phyloP scores from a whole-genome alignment of 2,329 filamentous ascomycete genomes.

The Trichoderma citrinoviride region DNA sequence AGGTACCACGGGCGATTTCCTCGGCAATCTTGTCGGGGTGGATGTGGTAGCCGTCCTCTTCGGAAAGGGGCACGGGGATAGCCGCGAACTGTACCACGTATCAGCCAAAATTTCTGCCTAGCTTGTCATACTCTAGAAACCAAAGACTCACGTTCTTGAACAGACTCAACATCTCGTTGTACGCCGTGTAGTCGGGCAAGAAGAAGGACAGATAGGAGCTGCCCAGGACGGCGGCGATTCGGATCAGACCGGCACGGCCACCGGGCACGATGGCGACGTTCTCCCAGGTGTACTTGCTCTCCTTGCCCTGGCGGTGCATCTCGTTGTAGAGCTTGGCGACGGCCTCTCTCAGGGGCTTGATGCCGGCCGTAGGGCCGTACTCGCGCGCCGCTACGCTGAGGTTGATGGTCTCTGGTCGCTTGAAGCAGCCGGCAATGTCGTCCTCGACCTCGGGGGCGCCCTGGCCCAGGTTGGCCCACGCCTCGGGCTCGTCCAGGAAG shows the following conservation, averaged over 20 bases:
- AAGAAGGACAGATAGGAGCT: conserved; percentile 94
- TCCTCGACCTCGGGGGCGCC: conserved; percentile 93
- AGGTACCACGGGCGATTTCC: conserved; percentile 80
- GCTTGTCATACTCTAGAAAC: neutral
- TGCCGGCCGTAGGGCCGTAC: conserved; percentile 91
- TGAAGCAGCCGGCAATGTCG: conserved; percentile 85
- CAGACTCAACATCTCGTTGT: conserved; percentile 94
- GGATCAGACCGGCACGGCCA: conserved; percentile 86
- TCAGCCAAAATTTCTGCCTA: neutral
- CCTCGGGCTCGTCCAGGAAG: conserved; percentile 74
- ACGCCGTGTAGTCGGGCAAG: conserved; percentile 92
- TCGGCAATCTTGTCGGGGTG: conserved; percentile 90
- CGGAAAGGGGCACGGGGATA: conserved; percentile 79
- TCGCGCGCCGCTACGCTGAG: conserved; percentile 77
- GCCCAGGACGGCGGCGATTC: conserved; percentile 89
- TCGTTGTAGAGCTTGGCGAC: conserved; percentile 92
- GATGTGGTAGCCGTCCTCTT: conserved; percentile 88
- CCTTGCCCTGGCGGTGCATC: conserved; percentile 83
- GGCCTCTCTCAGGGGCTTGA: conserved; percentile 83
- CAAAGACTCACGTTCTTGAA: conserved; percentile 73
- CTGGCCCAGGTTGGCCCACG: conserved; percentile 92
- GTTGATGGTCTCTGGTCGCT: conserved; percentile 74
- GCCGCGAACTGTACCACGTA: conserved; percentile 64
- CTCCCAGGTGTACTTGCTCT: conserved; percentile 92
- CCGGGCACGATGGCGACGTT: conserved; percentile 96